Evolutionary conservation across 306 rosid species (phyloP).

Genomic region (Gillenia trifoliata): DNA sequence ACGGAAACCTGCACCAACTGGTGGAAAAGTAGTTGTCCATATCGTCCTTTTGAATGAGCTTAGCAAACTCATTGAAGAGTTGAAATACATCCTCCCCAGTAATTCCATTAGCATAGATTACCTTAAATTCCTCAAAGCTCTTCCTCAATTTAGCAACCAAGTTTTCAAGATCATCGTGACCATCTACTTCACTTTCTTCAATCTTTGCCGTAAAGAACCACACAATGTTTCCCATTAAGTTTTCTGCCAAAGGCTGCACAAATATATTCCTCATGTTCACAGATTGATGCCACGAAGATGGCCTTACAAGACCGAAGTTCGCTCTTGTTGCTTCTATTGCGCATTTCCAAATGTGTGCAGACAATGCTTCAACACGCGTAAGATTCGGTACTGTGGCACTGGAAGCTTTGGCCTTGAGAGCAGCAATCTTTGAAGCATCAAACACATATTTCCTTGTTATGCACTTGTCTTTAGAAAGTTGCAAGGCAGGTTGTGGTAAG

Average conservation of each 20-base stretch:
- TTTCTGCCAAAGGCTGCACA: not conserved
- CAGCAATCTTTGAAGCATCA: constrained; percentile 13
- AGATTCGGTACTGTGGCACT: constrained; percentile 8
- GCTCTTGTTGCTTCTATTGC: constrained; percentile 7
- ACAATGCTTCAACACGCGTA: constrained; percentile 14
- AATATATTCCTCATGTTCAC: not conserved
- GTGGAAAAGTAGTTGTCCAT: not conserved
- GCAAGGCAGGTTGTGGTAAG: not conserved
- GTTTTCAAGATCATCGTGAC: not conserved
- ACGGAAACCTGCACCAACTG: constrained; percentile 14
- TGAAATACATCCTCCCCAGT: not conserved
- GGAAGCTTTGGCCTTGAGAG: constrained; percentile 2
- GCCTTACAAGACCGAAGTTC: not conserved
- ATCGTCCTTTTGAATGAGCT: not conserved
- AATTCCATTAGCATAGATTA: not conserved
- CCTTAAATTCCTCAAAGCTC: not conserved
- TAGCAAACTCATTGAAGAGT: not conserved
- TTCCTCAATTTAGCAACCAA: constrained; percentile 1
- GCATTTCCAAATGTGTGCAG: constrained; percentile 17
- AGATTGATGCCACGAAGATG: constrained; percentile 2
- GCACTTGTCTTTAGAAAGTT: not conserved
- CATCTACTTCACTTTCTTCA: not conserved
- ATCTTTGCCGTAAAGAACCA: not conserved
- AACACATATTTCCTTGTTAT: constrained; percentile 16
- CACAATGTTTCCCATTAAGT: not conserved